Base-by-base conservation (phyloP, 352 stramenopile species). In the Globisporangium barbulae region DNA sequence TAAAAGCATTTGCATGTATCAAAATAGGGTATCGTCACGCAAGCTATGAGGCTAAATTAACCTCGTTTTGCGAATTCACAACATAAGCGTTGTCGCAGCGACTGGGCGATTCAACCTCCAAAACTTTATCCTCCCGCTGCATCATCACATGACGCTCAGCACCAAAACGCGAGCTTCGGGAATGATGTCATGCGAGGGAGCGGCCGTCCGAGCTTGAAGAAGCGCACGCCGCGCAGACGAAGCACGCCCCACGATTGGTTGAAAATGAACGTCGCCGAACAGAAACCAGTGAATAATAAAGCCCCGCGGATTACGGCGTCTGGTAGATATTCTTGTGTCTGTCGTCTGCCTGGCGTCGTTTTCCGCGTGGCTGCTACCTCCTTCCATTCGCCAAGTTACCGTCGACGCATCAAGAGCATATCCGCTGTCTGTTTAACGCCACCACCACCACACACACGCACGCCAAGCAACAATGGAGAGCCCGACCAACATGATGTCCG, bases 381-480 rank as follows among this genome's bases (percentile, higher is more conserved):
- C 7, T 1, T 28, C 45, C 61, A 62, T 62, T 67, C 61, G 17
- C 17, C 61, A 67, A 63, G 42, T 67, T 62, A 7, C 53, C 44
- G n/a, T 22, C 54, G 3, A 28, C 22, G 12, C 49, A 59, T 10
- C 50, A 35, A 44, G 28, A 67, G 25, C 31, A 31, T 17, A 33
- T 15, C 21, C 22, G 33, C 35, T 33, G 12, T 15, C 21, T 28
- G 33, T 47, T 33, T 8, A 13, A 5, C 59, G 7, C 25, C 39
- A 28, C 17, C 52, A 28, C 10, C 17, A 21, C 33, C 58, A 52
- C 48, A n/a, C 28, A 3, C 48, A 39, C 53, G 21, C 53, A 39
- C 52, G 45, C 45, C 35, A 49, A 47, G 28, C 39, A 22, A 55
- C 31, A 17, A 88, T 88, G 79, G 72, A 86, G 45, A 72, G 47